A percentile compares a stretch with the other conserved stretches of the same genome.
phyloP scores from a whole-genome alignment of 768 basidiomycete species.

The Termitomyces sp. region DNA sequence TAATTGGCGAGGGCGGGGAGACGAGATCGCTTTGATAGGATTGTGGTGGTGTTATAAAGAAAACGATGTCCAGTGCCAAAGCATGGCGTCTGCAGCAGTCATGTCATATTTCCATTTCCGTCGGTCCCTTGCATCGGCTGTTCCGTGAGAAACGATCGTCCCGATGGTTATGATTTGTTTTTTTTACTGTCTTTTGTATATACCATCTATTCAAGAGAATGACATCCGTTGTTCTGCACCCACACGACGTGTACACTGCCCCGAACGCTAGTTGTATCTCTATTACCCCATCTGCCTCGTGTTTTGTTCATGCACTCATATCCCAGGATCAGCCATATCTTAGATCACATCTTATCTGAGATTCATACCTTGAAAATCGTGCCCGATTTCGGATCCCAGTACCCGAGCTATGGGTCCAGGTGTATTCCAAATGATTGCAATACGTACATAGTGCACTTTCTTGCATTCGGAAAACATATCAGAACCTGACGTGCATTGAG shows the following conservation, averaged over 20 bases:
- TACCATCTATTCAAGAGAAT: background rate
- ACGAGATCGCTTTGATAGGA: conserved; percentile 15
- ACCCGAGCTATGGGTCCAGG: conserved; percentile 8
- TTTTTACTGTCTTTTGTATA: conserved; percentile 6
- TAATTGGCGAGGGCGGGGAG: conserved; percentile 8
- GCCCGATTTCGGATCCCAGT: conserved; percentile 22
- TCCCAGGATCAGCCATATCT: conserved; percentile 10
- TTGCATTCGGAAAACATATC: background rate
- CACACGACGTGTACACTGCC: background rate
- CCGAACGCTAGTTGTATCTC: background rate
- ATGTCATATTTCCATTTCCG: conserved; percentile 34
- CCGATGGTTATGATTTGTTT: conserved; percentile 6
- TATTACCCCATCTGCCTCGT: conserved; percentile 6
- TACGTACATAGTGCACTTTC: too few relatives aligned
- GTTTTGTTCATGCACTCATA: conserved; percentile 3
- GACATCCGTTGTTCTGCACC: background rate
- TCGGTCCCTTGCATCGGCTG: conserved; percentile 21
- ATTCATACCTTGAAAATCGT: conserved; percentile 17
- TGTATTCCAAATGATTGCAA: background rate
- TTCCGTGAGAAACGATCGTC: conserved; percentile 18
- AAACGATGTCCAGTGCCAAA: conserved; percentile 25
- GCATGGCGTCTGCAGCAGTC: conserved; percentile 23
- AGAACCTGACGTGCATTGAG: background rate
- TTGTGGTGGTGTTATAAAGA: conserved; percentile 19
- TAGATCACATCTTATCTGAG: conserved; percentile 28